Evolutionary conservation across 495 filamentous ascomycete genomes (phyloP), one percentile per base, ranked within the genome.

Genomic region (Daldinia vernicosa): DNA sequence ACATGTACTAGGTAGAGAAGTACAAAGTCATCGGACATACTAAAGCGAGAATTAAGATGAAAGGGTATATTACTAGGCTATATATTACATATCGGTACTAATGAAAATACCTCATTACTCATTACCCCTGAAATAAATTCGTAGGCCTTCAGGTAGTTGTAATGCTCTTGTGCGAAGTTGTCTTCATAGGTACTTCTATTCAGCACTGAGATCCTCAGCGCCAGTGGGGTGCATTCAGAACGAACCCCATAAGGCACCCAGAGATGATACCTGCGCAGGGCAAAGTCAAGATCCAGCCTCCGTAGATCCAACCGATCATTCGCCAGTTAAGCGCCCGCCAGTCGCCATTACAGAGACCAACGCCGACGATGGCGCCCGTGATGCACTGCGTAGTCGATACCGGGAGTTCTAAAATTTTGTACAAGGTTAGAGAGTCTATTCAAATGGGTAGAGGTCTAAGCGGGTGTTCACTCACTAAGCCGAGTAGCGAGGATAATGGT

Each of bases 401-500:
- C 0, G 87, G 87, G 17, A 89, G 83, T 22, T 75, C 74, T 79
- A 58, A 1, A 27, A 30, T 30, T 28, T 6, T 5, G 15, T 5
- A 50, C 28, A 33, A 30, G 32, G 40, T 50, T 60, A 24, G 35
- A 50, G 26, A 7, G 6, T 57, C 54, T 24, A 37, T 33, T 27
- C 19, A 15, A 37, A 14, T 3, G 15, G 14, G 19, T 17, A 12
- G 4, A 56, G 2, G 53, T 0, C 2, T 35, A 11, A 4, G 17
- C 2, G 3, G 2, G 8, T 19, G 30, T 57, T 14, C 12, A 65
- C 60, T 74, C 56, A 80, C 79, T 84, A 26, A 91, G 81, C 19
- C 86, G 80, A 14, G 86, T 89, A 35, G 89, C 88, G n/a, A 92
- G 71, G 45, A 92, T 82, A 53, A 93, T 86, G 11, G 90, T 91